Percentiles rank a stretch among this genome's conserved stretches.
Evolutionary conservation across 345 rosid species (phyloP).

Genomic region (Brassica carinata): DNA sequence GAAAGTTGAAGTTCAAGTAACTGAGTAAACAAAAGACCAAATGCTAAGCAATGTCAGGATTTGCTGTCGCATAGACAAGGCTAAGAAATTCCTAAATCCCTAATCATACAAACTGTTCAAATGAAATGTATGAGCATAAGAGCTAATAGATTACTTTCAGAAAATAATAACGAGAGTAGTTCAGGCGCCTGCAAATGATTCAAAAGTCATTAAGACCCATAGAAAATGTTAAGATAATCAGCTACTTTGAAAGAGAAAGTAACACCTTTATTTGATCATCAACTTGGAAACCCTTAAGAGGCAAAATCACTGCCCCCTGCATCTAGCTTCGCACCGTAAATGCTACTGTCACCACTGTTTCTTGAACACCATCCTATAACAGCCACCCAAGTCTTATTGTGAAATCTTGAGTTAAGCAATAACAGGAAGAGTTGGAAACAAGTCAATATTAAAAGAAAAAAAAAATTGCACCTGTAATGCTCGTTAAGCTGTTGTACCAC

Average conservation of each 20-base stretch:
- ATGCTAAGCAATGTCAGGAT: neutral
- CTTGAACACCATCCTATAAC: slow-evolving; percentile 78
- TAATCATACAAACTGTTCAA: neutral
- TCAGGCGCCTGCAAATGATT: slow-evolving; percentile 77
- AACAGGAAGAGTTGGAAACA: neutral
- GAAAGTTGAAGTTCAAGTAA: slow-evolving; percentile 93
- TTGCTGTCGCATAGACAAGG: neutral
- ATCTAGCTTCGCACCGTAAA: slow-evolving; percentile 87
- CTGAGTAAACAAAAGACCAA: slow-evolving; percentile 40
- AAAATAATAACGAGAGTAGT: slow-evolving; percentile 68
- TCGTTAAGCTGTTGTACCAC: slow-evolving; percentile 88
- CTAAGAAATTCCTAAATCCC: no score
- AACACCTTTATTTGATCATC: slow-evolving; percentile 84
- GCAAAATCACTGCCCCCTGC: slow-evolving; percentile 93
- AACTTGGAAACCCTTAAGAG: slow-evolving; percentile 49
- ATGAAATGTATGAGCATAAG: neutral
- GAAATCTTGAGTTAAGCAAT: slow-evolving; percentile 3
- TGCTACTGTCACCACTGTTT: slow-evolving; percentile 91
- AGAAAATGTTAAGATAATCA: neutral
- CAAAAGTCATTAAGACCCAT: neutral
- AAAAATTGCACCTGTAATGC: slow-evolving; percentile 61
- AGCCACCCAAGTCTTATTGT: slow-evolving; percentile 34
- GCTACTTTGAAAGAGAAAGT: neutral
- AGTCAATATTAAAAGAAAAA: neutral
- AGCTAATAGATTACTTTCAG: slow-evolving; percentile 51